Evolutionary conservation across 2,329 filamentous ascomycete genomes (phyloP), one percentile per base, ranked within the genome.

Genomic region (Capronia coronata): DNA sequence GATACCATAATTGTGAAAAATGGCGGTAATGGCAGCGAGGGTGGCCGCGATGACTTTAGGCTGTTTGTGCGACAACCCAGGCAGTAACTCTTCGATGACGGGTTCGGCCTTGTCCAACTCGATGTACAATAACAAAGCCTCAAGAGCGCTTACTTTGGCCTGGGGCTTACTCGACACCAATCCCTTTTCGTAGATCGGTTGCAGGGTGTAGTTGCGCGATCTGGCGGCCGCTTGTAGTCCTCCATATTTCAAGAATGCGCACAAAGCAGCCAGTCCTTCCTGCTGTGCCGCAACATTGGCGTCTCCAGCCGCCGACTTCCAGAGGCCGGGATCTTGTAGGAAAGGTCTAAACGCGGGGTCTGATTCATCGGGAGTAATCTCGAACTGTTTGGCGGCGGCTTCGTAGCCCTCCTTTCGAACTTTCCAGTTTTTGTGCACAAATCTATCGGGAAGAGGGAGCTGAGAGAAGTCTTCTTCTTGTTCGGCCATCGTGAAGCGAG

Each of bases 201-300:
- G 75, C 43, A 97, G 77, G 0, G 89, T 89, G 19, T 80, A 74
- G 43, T 78, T 76, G 54, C 93, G 82, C 45, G 91, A 91, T 64
- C 82, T 85, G 54, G 45, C 60, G 46, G 58, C 61, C 57, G 85
- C 84, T 60, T 94, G 85, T 51, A 79, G 76, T 48, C 91, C 89
- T 52, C 88, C 88, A 63, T 86, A 95, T 64, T 97, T 91, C 49
- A 98, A 76, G 66, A 97, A 98, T 1, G 88, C 83, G 69, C 89
- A 94, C 62, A 95, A 79, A 30, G 91, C 86, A 41, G 79, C 82
- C 41, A 98, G 80, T 54, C 87, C 93, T 61, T 98, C 94, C 70
- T 94, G 85, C 67, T 98, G 93, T 27, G 94, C 93, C 14, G 91
- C 93, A 51, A 98, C 93, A 63, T 98, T 98, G 47, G 90, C 93